Base-by-base conservation (phyloP, 768 basidiomycete species). In the Cubamyces lactineus region DNA sequence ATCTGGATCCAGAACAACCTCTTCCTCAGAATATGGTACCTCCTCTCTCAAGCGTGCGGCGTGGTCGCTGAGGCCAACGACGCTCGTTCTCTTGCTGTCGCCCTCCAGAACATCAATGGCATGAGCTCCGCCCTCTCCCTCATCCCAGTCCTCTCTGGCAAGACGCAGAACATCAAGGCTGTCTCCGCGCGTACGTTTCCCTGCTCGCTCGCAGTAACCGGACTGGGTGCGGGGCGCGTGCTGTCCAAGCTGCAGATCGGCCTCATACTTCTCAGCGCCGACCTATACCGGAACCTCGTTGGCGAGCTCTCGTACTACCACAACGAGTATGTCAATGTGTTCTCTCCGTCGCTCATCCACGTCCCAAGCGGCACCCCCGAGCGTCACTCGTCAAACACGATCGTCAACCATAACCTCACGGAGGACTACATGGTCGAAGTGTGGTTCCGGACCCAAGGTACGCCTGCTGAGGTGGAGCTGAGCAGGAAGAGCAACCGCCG, bases 391-490 rank as follows among this genome's bases (percentile, higher is more conserved):
- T 59, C 57, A 5, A 59, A 59, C 42, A 49, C 43, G 8, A 52
- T 59, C 49, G 57, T 59, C 21, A 59, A 59, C n/a, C 57, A 59
- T n/a, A 59, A 59, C 41, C 21, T 34, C 23, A 59, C 57, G 1
- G 57, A 59, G 48, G 57, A 59, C 48, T 59, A 59, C 49, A 59
- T 59, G 57, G 24, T 59, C 39, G 57, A 59, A 40, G 57, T 49
- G 13, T 59, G 57, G 57, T 59, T 59, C 48, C 57, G 50, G 40
- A 59, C 57, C 2, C 57, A 59, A 26, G 57, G 57, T 24, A 40
- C 26, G 6, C 57, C 57, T 11, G 57, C 57, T 11, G 51, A 41
- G 40, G 49, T 59, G 24, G 57, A 59, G 34, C 49, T 59, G n/a
- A 51, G 49, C 49, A 49, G 51, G 40, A n/a, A n/a, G n/a, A 51